phyloP scores from a whole-genome alignment of 192 early-diverging fungal genomes.

The Coemansia erecta region DNA sequence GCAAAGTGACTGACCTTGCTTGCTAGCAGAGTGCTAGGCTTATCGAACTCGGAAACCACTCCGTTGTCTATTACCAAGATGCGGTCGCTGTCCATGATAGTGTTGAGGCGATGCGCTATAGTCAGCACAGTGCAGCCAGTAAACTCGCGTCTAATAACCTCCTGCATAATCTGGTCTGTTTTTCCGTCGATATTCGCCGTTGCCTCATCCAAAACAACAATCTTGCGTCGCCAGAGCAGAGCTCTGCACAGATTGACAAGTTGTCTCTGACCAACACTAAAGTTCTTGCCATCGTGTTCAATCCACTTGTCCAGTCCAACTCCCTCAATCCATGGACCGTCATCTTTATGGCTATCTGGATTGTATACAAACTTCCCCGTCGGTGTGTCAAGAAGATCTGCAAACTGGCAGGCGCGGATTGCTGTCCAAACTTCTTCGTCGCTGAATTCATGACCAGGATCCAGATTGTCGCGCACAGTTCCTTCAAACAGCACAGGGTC shows the following conservation, averaged over 20 bases:
- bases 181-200: too few species aligned
- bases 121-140: not conserved
- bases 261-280: not conserved
- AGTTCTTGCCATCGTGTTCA: too few species aligned
- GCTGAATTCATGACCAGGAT: slow-evolving; percentile 11
- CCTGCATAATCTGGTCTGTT: not conserved
- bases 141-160: not conserved
- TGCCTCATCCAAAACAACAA: not conserved
- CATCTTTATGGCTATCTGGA: not conserved
- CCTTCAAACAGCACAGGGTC: too few species aligned
- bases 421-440: too few species aligned
- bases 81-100: too few species aligned
- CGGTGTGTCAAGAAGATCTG: not conserved
- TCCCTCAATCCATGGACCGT: not conserved
- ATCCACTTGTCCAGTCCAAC: too few species aligned
- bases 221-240: not conserved
- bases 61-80: too few species aligned
- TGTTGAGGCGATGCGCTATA: not conserved
- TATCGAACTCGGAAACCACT: not conserved
- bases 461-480: slow-evolving; percentile 63
- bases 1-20: not conserved
- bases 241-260: not conserved
- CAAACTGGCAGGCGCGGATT: too few species aligned
- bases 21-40: not conserved
- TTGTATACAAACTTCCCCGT: too few species aligned